Evolutionary conservation across 202 grass and related monocot species (phyloP), one percentile per base, ranked within the genome.

Genomic region (Saccharum hybrid): DNA sequence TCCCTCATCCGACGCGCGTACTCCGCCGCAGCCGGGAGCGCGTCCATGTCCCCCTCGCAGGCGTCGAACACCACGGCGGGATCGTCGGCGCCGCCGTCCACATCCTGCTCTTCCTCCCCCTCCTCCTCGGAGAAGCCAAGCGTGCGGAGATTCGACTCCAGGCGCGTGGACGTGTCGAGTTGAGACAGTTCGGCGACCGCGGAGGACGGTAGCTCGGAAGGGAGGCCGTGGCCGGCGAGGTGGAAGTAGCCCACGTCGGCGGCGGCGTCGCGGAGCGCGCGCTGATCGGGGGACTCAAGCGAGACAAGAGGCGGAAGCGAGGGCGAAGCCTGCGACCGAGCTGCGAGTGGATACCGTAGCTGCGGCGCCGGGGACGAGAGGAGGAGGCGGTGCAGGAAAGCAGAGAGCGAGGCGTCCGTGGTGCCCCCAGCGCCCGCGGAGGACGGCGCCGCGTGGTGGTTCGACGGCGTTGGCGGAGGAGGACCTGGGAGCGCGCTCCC

Each of bases 231-330:
- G 52, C 72, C 79, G 33, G 37, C 42, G 66, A 93, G 76, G 72
- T 93, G 91, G 85, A 93, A 93, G 83, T 86, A 93, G 57, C 91
- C 91, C 65, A 49, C 60, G 49, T 61, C 88, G 42, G 79, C 83
- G 15, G 85, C 82, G 74, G 66, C 75, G n/a, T n/a, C n/a, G 64
- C 23, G 71, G 39, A 87, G 42, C 33, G 36, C 26, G 75, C 9
- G 13, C 9, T 13, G 45, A 43, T 66, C 88, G n/a, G 69, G 63
- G 36, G 26, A 36, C 0, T 76, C 79, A 8, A 90, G 63, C 26
- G 64, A 90, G 16, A 87, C 84, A 8, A 87, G 6, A 4, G 81
- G 84, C 21, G 80, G 80, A 2, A 62, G 68, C 5, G 40, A 56
- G 12, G 74, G 33, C 7, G 36, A 2, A 3, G 40, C 16, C 45